Percentiles rank a stretch among this genome's conserved stretches.
Evolutionary conservation across 805 yeast genomes (phyloP).

Genomic region (Lachancea cidri): DNA sequence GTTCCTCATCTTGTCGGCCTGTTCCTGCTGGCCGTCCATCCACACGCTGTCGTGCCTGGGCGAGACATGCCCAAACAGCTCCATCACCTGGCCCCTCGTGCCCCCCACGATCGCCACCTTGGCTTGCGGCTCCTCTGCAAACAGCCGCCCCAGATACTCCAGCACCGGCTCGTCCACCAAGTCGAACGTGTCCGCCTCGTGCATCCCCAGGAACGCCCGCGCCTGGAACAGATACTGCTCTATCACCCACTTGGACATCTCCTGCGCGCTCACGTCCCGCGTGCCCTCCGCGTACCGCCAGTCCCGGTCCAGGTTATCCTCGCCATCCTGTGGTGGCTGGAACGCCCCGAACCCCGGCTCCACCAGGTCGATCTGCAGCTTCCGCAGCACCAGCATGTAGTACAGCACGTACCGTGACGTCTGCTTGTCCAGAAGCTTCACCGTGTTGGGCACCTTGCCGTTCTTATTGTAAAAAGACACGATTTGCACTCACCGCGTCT

Average conservation of each 20-base stretch:
- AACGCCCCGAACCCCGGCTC: background rate
- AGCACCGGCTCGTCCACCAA: too few relatives aligned
- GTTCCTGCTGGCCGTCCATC: too few relatives aligned
- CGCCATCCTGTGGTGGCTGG: background rate
- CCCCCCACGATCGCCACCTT: too few relatives aligned
- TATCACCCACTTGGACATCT: background rate
- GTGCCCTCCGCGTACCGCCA: background rate
- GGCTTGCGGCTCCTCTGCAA: too few relatives aligned
- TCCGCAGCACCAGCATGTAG: background rate
- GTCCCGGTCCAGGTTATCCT: background rate
- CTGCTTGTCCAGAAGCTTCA: background rate
- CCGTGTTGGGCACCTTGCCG: background rate
- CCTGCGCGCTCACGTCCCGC: background rate
- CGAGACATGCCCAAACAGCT: too few relatives aligned
- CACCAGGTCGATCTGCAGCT: background rate
- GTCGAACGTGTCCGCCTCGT: too few relatives aligned
- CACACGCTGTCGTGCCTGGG: too few relatives aligned
- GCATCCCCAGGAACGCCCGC: too few relatives aligned
- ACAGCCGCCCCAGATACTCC: too few relatives aligned
- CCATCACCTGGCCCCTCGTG: too few relatives aligned
- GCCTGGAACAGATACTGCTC: too few relatives aligned
- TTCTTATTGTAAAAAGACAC: conserved; percentile 6
- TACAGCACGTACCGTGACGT: conserved; percentile 1
- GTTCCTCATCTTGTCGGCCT: too few relatives aligned
- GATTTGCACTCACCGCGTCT: conserved; percentile 6